phyloP scores from a whole-genome alignment of 768 basidiomycete species.

The Xanthoconium stramineum region DNA sequence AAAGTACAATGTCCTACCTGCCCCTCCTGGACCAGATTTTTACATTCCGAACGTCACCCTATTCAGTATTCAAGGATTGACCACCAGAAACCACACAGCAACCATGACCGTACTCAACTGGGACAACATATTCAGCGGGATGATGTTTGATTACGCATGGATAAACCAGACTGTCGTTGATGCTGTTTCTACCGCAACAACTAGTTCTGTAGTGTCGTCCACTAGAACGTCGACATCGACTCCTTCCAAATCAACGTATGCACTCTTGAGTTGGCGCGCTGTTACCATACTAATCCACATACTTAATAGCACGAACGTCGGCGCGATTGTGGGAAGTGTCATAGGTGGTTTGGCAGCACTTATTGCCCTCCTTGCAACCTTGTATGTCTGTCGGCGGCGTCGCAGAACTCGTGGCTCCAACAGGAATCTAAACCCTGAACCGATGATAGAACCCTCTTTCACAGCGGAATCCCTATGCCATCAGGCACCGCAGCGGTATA shows the following conservation, averaged over 20 bases:
- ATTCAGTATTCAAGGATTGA: conserved; percentile 11
- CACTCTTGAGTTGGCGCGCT: no score
- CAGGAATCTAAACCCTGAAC: neutral
- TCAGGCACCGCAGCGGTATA: neutral
- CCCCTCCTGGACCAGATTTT: conserved; percentile 12
- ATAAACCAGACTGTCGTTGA: conserved; percentile 16
- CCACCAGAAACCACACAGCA: conserved; percentile 13
- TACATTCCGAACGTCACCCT: conserved; percentile 14
- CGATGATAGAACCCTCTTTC: conserved; percentile 7
- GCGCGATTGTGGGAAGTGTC: conserved; percentile 10
- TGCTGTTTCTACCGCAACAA: neutral
- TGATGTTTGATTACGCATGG: conserved; percentile 19
- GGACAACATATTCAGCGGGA: conserved; percentile 11
- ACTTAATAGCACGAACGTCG: neutral
- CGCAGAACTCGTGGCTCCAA: neutral
- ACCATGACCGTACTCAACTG: conserved; percentile 13
- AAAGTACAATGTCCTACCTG: conserved; percentile 2
- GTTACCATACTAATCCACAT: neutral
- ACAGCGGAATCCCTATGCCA: neutral
- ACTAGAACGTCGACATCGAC: neutral
- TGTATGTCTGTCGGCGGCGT: conserved; percentile 1
- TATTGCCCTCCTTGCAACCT: neutral
- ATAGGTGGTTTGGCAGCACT: conserved; percentile 13
- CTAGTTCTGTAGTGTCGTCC: neutral
- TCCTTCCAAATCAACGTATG: neutral